These are phyloP conservation scores for Neoarthrinium moseri DNA, from an alignment of 2,329 filamentous ascomycete genomes.

Conservation along the genomic window DNA sequence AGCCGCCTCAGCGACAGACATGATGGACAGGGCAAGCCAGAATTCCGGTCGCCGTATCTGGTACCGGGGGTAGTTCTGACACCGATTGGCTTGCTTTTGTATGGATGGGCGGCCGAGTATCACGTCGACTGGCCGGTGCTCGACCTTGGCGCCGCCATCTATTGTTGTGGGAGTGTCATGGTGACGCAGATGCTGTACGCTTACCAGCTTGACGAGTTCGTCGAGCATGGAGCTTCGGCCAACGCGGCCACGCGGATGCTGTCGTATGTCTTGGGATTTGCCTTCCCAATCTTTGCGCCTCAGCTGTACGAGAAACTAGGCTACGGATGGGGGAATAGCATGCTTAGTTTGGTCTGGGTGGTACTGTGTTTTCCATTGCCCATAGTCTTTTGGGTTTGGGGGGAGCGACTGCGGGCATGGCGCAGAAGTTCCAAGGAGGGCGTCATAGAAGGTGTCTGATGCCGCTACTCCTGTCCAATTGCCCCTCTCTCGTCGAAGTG, in stretches of 20 bases:
- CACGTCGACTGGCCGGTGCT: conserved; percentile 55
- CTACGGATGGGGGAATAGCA: conserved; percentile 1
- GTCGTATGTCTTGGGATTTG: neutral
- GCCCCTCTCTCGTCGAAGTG: too few species aligned
- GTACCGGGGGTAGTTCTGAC: conserved; percentile 12
- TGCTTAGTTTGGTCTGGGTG: neutral
- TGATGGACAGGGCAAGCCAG: neutral
- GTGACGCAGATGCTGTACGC: neutral
- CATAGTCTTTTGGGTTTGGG: neutral
- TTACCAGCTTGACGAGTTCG: conserved; percentile 2
- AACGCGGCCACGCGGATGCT: conserved; percentile 4
- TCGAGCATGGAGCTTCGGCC: conserved; percentile 18
- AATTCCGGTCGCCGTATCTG: neutral
- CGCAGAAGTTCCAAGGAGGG: too few species aligned
- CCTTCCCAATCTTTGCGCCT: neutral
- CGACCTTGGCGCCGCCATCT: conserved; percentile 54
- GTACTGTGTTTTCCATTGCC: neutral
- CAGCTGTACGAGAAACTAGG: neutral
- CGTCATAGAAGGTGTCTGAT: too few species aligned
- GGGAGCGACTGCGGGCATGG: neutral
- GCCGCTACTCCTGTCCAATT: too few species aligned
- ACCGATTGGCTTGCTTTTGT: conserved; percentile 18
- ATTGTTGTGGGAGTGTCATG: neutral
- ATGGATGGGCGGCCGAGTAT: conserved; percentile 48
- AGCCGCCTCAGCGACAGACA: conserved; percentile 15